These are phyloP conservation scores for Dorcoceras hygrometricum DNA, from an alignment of 257 asterid species.

Conservation along the genomic window DNA sequence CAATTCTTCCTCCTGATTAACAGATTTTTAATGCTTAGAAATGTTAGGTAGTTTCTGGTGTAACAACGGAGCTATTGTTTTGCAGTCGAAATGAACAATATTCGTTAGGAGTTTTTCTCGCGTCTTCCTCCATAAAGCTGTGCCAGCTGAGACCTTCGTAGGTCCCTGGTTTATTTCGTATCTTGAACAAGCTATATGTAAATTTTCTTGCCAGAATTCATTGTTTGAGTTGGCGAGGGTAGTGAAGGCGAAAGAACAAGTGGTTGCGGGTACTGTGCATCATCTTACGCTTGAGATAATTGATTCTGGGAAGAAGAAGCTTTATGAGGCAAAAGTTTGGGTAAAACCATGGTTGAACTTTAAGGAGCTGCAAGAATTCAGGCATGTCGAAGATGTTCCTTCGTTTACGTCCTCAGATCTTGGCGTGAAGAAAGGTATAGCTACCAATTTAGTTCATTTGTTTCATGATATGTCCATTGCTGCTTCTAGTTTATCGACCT, in stretches of 20 bases:
- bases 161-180: neutral
- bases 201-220: conserved; percentile 45
- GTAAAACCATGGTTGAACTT: conserved; percentile 89
- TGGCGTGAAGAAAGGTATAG: conserved; percentile 53
- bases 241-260: conserved; percentile 70
- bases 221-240: conserved; percentile 77
- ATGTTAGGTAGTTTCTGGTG: neutral
- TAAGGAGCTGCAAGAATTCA: conserved; percentile 81
- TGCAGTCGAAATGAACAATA: neutral
- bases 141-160: neutral
- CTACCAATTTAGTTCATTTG: neutral
- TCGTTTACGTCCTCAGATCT: conserved; percentile 66
- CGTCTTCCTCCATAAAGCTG: neutral
- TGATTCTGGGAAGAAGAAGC: conserved; percentile 69
- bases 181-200: neutral
- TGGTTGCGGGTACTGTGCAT: conserved; percentile 74
- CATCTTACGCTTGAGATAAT: conserved; percentile 77
- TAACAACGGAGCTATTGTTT: neutral
- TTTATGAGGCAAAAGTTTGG: conserved; percentile 89
- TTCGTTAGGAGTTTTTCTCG: neutral
- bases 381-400: conserved; percentile 54
- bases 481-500: neutral
- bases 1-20: neutral
- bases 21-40: neutral
- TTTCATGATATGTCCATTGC: neutral